Base-by-base conservation (phyloP, 2,329 filamentous ascomycete species). In the Sporothrix luriei region DNA sequence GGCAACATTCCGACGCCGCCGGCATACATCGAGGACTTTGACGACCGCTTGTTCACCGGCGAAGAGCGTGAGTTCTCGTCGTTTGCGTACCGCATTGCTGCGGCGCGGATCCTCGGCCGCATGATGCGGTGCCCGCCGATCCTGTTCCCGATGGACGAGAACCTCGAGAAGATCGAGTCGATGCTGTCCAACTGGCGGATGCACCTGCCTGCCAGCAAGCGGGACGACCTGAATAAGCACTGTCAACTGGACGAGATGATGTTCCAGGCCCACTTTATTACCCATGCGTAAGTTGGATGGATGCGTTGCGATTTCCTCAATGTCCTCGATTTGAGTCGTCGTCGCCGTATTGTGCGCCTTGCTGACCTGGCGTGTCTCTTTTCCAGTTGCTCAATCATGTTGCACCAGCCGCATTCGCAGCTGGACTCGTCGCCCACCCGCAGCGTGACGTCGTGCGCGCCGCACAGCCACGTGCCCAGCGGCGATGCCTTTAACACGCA, bases 231-330 rank as follows among this genome's bases (percentile, higher is more conserved):
- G 68, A 86, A 88, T 71, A 85, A 86, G 72, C 87, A 90, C 74
- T 90, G 92, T 43, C 85, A 88, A 68, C 83, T 94, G 13, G 94
- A 97, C 77, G 92, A 97, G 79, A 90, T 97, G 85, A 89, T 97
- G 79, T 97, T 97, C 80, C 92, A 96, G 78, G 93, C 92, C 0
- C 90, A 92, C 72, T 94, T 96, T 87, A 91, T 97, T 75, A 85
- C 82, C 43, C 81, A 87, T 72, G 84, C 85, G 82, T 84, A 78
- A 75, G 64, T 54, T 51, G 40, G 33, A 33, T 9, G 33, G 33
- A 33, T 33, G 7, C 5, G 38, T 43, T 16, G 11, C n/a, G n/a
- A n/a, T n/a, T n/a, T n/a, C n/a, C n/a, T n/a, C n/a, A n/a, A n/a
- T n/a, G n/a, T n/a, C n/a, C n/a, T n/a, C n/a, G n/a, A n/a, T n/a